Base-by-base conservation (phyloP, 305 asterid genomes). In the Fraxinus platypoda region DNA sequence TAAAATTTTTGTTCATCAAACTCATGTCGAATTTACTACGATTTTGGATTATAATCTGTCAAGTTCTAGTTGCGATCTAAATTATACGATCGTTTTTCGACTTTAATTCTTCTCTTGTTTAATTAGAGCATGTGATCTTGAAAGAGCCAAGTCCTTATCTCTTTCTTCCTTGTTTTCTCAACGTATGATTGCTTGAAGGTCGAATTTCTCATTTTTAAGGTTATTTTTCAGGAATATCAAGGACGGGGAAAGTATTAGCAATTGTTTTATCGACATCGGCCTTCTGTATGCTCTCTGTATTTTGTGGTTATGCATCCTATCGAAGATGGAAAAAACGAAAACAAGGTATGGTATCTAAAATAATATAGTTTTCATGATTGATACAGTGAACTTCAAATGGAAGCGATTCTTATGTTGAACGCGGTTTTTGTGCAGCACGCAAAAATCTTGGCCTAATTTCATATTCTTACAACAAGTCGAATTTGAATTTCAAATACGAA, bases 401-500 rank as follows among this genome's bases (percentile, higher is more conserved):
- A 59, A 37, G 13, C 3, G 59, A 23, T 64, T 35, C 46, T 77
- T 68, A 1, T 23, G 77, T 75, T 73, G 28, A 82, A 26, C 73
- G 75, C 8, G 11, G 6, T 26, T 33, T 70, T 75, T 66, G 17
- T 80, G 87, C 97, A 95, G 99, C 78, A 62, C 88, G 91, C 31
- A 79, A 25, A 75, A 95, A 95, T 84, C 92, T 95, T 13, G 98
- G 98, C 64, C 86, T 83, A 78, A 90, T 95, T 57, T 89, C 92
- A 28, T 86, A 78, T 68, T 85, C 91, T 6, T 94, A 93, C 89
- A 88, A 93, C 83, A 95, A 86, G 81, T 95, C 99, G 12, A 91
- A 86, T 83, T 84, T 95, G 86, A 93, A 94, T 82, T 95, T 84
- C 90, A 95, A 90, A 75, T 95, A 95, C 73, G 99, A 95, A 77